Percentiles rank a stretch among this genome's conserved stretches.
These are phyloP conservation scores for Diaporthe vaccinii DNA, from an alignment of 2,329 filamentous ascomycete species.

Conservation along the genomic window DNA sequence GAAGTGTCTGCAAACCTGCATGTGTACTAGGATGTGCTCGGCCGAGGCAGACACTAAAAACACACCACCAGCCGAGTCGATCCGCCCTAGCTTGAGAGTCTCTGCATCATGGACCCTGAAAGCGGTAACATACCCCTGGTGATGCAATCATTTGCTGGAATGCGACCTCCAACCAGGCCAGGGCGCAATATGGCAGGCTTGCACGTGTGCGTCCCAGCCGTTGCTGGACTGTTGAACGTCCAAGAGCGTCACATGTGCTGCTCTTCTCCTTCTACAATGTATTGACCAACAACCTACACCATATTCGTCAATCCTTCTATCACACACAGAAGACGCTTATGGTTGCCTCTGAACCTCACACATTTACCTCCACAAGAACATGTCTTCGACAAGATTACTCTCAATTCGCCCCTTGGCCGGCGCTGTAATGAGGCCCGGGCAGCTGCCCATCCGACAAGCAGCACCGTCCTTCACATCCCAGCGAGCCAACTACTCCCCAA, in stretches of 20 bases:
- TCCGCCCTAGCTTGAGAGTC: conserved; percentile 25
- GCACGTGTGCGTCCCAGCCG: background rate
- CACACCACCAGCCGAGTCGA: conserved; percentile 10
- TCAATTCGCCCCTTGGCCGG: background rate
- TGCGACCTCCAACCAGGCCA: background rate
- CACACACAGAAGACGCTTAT: background rate
- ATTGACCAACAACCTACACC: background rate
- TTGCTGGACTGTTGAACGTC: background rate
- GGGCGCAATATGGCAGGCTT: background rate
- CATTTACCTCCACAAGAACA: background rate
- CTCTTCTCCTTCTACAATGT: background rate
- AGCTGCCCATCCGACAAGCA: background rate
- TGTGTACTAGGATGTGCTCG: conserved; percentile 6
- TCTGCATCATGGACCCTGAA: conserved; percentile 29
- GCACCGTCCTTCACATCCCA: background rate
- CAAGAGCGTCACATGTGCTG: background rate
- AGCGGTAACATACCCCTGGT: conserved; percentile 11
- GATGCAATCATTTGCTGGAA: conserved; percentile 25
- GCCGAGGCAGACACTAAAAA: background rate
- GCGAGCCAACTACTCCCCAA: conserved; percentile 32
- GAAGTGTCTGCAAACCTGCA: background rate
- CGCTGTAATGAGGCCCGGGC: background rate
- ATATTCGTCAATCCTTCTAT: background rate
- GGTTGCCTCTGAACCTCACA: background rate
- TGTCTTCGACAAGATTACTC: background rate